Percentiles rank a stretch among this genome's conserved stretches.
Conservation (phyloP, 805 yeast genomes). For the Metschnikowia aberdeeniae region DNA sequence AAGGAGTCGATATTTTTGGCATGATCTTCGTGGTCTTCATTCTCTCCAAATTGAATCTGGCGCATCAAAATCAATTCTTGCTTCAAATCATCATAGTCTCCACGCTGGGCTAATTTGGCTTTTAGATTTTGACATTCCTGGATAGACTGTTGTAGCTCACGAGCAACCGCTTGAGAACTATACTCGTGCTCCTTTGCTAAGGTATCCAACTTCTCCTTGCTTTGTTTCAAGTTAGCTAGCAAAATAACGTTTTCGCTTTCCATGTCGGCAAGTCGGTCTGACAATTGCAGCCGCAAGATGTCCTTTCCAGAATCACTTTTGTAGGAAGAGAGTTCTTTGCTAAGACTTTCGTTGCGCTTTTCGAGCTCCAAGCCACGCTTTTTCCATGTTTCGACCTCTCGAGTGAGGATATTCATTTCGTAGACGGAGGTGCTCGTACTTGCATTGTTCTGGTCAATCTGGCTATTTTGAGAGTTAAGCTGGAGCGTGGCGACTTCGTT, state of each 20-base stretch:
- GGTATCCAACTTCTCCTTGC: conserved; percentile 29
- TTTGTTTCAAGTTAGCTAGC: conserved; percentile 53
- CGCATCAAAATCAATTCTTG: conserved; percentile 68
- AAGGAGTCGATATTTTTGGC: conserved; percentile 48
- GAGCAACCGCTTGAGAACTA: conserved; percentile 34
- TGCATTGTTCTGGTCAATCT: conserved; percentile 31
- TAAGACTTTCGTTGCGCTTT: conserved; percentile 69
- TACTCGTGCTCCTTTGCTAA: conserved; percentile 24
- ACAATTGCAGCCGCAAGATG: conserved; percentile 36
- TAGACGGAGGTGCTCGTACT: conserved; percentile 37
- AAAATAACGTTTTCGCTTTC: conserved; percentile 68
- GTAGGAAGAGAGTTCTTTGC: conserved; percentile 57
- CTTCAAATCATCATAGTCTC: conserved; percentile 79
- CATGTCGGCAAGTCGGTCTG: conserved; percentile 48
- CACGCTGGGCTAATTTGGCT: conserved; percentile 44
- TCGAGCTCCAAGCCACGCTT: conserved; percentile 67
- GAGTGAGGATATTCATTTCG: conserved; percentile 61
- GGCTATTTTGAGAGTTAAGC: conserved; percentile 44
- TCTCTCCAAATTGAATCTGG: conserved; percentile 68
- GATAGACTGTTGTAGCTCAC: conserved; percentile 46
- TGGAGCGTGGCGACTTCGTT: conserved; percentile 64
- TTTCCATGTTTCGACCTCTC: conserved; percentile 72
- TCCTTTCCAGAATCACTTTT: conserved; percentile 45
- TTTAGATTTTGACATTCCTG: conserved; percentile 50
- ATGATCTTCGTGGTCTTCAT: conserved; percentile 31